These are phyloP conservation scores for Pestalotiopsis sp. DNA, from an alignment of 2,329 filamentous ascomycete species.

Conservation along the genomic window DNA sequence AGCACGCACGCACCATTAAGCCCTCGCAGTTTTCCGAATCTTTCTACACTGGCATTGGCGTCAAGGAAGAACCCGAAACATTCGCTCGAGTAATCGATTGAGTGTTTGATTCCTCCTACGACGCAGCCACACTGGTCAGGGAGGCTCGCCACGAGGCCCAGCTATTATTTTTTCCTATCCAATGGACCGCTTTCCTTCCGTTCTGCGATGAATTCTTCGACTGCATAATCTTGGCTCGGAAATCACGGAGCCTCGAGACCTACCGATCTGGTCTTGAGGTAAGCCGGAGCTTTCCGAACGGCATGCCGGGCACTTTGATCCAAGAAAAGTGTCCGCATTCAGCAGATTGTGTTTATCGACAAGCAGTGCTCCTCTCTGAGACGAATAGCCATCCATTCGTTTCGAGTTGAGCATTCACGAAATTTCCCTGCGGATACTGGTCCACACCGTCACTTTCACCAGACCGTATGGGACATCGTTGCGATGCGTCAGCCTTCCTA, in stretches of 20 bases:
- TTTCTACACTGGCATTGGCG: slow-evolving; percentile 1
- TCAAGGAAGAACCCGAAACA: slow-evolving; percentile 13
- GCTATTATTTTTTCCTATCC: slow-evolving; percentile 32
- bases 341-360: neutral
- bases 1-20: slow-evolving; percentile 21
- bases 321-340: slow-evolving; percentile 29
- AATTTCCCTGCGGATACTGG: neutral
- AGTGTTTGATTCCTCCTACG: neutral
- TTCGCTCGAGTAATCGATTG: neutral
- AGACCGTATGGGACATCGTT: slow-evolving; percentile 11
- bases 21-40: neutral
- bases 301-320: slow-evolving; percentile 39
- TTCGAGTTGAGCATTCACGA: neutral
- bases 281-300: slow-evolving; percentile 35
- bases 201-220: slow-evolving; percentile 40
- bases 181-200: slow-evolving; percentile 39
- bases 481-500: slow-evolving; percentile 14
- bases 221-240: slow-evolving; percentile 38
- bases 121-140: neutral
- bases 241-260: slow-evolving; percentile 24
- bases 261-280: slow-evolving; percentile 14
- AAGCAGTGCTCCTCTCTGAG: neutral
- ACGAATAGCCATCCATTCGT: neutral
- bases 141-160: slow-evolving; percentile 7
- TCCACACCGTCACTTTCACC: neutral